These are phyloP conservation scores for Neurospora sp. DNA, from an alignment of 495 filamentous ascomycete species.

Conservation along the genomic window DNA sequence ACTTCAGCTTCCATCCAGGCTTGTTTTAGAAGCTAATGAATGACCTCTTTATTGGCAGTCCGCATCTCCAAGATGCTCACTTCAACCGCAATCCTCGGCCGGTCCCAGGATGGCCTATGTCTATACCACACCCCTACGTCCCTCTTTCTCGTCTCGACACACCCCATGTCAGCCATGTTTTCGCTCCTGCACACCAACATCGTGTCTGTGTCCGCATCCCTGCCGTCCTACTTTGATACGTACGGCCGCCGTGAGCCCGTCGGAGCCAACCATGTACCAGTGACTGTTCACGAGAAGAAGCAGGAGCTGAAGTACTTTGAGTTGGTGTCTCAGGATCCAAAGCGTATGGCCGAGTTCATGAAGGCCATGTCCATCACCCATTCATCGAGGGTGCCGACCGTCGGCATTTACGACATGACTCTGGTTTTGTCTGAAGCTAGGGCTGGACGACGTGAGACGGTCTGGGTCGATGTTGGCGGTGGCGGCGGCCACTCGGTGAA, in stretches of 20 bases:
- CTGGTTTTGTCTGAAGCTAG: conserved; percentile 11
- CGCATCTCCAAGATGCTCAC: conserved; percentile 24
- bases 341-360: conserved; percentile 12
- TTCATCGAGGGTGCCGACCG: conserved; percentile 14
- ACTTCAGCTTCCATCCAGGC: too few relatives aligned
- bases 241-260: conserved; percentile 22
- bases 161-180: conserved; percentile 20
- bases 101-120: neutral
- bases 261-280: conserved; percentile 17
- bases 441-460: conserved; percentile 1
- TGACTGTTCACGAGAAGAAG: conserved; percentile 13
- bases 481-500: conserved; percentile 26
- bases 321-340: conserved; percentile 14
- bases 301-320: conserved; percentile 17
- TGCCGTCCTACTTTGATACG: conserved; percentile 24
- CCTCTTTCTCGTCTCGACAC: conserved; percentile 7
- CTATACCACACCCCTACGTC: conserved; percentile 25
- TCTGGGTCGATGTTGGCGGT: conserved; percentile 32
- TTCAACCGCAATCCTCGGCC: conserved; percentile 16
- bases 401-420: conserved; percentile 23
- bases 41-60: conserved; percentile 1
- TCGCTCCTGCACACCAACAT: conserved; percentile 49
- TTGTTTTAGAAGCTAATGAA: conserved; percentile 1
- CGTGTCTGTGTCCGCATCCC: conserved; percentile 9
- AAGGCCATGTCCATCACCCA: conserved; percentile 18